phyloP scores from a whole-genome alignment of 2,329 filamentous ascomycete species.

The Rhinocladiella similis region DNA sequence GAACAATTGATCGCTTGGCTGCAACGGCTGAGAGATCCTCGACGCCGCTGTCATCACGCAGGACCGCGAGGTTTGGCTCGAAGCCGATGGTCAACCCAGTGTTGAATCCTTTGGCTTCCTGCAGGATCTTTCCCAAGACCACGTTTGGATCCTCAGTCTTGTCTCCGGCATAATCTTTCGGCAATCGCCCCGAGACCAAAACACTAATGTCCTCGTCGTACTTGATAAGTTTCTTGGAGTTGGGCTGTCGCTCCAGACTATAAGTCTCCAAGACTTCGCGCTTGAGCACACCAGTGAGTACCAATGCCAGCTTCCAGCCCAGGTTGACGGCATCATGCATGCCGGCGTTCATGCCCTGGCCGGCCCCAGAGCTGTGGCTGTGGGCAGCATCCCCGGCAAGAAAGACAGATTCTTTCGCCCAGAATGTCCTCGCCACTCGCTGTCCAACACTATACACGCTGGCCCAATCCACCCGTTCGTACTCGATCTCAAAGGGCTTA shows the following conservation, averaged over 20 bases:
- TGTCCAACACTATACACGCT: constrained; percentile 47
- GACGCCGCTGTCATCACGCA: constrained; percentile 9
- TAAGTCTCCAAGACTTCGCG: constrained; percentile 33
- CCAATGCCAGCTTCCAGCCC: constrained; percentile 28
- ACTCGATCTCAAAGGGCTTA: constrained; percentile 41
- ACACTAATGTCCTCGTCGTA: constrained; percentile 34
- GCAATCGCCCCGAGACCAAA: constrained; percentile 33
- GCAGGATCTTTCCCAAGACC: constrained; percentile 29
- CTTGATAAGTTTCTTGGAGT: constrained; percentile 34
- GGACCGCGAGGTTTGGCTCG: constrained; percentile 25
- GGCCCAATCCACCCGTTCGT: constrained; percentile 46
- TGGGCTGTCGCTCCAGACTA: constrained; percentile 32
- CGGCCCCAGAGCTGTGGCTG: constrained; percentile 28
- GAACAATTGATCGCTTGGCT: constrained; percentile 21
- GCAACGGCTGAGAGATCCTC: constrained; percentile 5
- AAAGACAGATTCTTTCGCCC: constrained; percentile 24
- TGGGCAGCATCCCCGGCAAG: constrained; percentile 27
- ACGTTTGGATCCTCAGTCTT: constrained; percentile 30
- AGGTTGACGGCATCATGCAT: constrained; percentile 30
- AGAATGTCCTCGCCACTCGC: constrained; percentile 34
- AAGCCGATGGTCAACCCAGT: constrained; percentile 33
- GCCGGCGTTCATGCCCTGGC: constrained; percentile 30
- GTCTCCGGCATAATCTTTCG: constrained; percentile 36
- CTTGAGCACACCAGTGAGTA: constrained; percentile 26
- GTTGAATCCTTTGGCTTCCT: constrained; percentile 31